phyloP scores from a whole-genome alignment of 2,329 filamentous ascomycete species.

The Talaromyces sp. region DNA sequence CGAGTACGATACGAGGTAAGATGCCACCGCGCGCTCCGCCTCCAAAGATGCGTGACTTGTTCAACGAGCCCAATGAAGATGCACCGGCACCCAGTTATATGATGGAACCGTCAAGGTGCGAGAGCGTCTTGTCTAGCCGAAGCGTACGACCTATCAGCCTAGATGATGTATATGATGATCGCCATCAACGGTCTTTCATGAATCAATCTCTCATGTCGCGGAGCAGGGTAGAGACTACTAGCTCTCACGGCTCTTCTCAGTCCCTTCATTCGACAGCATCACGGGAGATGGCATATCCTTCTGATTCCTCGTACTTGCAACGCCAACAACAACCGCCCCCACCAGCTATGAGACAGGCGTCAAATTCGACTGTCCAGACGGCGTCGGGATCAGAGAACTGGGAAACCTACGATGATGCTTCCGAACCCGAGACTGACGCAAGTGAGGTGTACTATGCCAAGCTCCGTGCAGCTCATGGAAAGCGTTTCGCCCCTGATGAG shows the following conservation, averaged over 20 bases:
- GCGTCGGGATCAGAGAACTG: constrained; percentile 88
- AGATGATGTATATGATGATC: constrained; percentile 83
- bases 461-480: constrained; percentile 62
- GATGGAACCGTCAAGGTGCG: constrained; percentile 44
- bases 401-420: constrained; percentile 90
- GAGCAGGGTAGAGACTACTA: constrained; percentile 28
- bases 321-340: constrained; percentile 25
- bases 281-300: constrained; percentile 28
- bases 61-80: constrained; percentile 46
- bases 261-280: constrained; percentile 36
- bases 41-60: constrained; percentile 87
- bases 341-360: constrained; percentile 59
- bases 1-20: constrained; percentile 41
- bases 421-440: constrained; percentile 67
- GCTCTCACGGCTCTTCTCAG: constrained; percentile 37
- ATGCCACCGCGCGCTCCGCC: constrained; percentile 54
- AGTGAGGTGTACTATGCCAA: constrained; percentile 77
- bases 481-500: constrained; percentile 50
- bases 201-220: constrained; percentile 36
- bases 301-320: constrained; percentile 30
- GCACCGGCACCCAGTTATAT: constrained; percentile 18
- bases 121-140: constrained; percentile 43
- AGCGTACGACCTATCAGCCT: constrained; percentile 59
- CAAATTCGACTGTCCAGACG: constrained; percentile 60
- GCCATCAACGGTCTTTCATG: constrained; percentile 42